Percentiles rank a stretch among this genome's conserved stretches.
phyloP scores from a whole-genome alignment of 2,329 filamentous ascomycete species.

The Diplodia scrobiculata region DNA sequence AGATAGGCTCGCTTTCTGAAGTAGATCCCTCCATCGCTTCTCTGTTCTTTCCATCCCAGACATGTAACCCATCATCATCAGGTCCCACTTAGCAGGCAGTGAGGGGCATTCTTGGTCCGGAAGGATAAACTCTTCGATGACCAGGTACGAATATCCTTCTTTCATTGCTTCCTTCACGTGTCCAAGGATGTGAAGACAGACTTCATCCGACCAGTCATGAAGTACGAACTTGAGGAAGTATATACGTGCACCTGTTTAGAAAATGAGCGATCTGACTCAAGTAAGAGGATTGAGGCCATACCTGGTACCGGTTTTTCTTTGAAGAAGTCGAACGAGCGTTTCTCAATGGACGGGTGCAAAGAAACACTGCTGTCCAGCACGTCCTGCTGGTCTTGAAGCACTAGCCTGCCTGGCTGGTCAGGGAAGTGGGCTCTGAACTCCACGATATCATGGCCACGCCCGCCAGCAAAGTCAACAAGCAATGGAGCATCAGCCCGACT shows the following conservation, averaged over 20 bases:
- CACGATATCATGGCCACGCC: not conserved
- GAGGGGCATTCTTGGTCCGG: not conserved
- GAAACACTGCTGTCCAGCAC: not conserved
- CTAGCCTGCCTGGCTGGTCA: not conserved
- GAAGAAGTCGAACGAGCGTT: not conserved
- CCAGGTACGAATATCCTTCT: not conserved
- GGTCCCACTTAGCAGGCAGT: not conserved
- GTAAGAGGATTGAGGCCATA: not conserved
- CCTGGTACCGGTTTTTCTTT: not conserved
- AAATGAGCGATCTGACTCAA: not conserved
- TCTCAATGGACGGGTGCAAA: not conserved
- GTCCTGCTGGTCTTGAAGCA: not conserved
- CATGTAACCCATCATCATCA: not conserved
- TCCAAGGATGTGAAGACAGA: not conserved
- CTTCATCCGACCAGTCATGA: not conserved
- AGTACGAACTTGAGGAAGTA: not conserved
- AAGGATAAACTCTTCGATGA: not conserved
- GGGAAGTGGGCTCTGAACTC: not conserved
- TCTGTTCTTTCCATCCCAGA: not conserved
- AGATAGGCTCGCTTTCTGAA: not conserved
- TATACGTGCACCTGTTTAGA: not conserved
- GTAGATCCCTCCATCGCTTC: not conserved
- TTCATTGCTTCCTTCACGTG: not conserved
- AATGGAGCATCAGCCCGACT: not conserved
- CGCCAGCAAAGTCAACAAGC: not conserved